Evolutionary conservation across 768 basidiomycete genomes (phyloP), one percentile per base, ranked within the genome.

Genomic region (Pluteus cervinus): DNA sequence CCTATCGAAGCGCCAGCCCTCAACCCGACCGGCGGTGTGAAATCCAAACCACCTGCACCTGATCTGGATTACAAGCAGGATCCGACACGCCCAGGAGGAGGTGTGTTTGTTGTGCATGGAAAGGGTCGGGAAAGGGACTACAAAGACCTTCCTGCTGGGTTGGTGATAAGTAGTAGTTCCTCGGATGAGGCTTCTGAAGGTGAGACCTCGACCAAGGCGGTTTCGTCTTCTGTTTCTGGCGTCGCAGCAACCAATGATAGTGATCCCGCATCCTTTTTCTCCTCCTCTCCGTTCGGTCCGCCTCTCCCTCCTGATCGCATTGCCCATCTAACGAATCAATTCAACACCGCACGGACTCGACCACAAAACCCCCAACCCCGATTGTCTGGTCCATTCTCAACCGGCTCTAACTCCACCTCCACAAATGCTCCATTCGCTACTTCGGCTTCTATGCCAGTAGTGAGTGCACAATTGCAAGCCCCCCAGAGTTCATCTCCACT

Each of bases 31-130:
- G 84, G 87, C 1, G 81, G 82, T 20, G 78, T 76, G 41, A 76
- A 65, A 24, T 73, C 61, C 35, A 73, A 69, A 45, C 69, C 66
- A n/a, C 74, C 71, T 4, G 50, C 72, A 4, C n/a, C n/a, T n/a
- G 59, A 69, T 29, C 60, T 92, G 37, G 71, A 79, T 44, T 94
- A 86, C 63, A 73, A 76, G 52, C 81, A 82, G 45, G 91, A 94
- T 55, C 72, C 76, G 5, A 78, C 79, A 32, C 72, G 83, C 32
- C 87, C 88, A 8, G 90, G 89, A n/a, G 81, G 82, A 7, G 91
- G 91, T 8, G 79, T 93, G 5, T 96, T 86, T 47, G 55, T 93
- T 32, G 88, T 83, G 3, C 65, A 63, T 29, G 65, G 69, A 9
- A 41, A 35, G 31, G 61, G 58, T n/a, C 50, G 52, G 32, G 58